Evolutionary conservation across 495 filamentous ascomycete species (phyloP).

Genomic region (Diplogelasinospora grovesii): DNA sequence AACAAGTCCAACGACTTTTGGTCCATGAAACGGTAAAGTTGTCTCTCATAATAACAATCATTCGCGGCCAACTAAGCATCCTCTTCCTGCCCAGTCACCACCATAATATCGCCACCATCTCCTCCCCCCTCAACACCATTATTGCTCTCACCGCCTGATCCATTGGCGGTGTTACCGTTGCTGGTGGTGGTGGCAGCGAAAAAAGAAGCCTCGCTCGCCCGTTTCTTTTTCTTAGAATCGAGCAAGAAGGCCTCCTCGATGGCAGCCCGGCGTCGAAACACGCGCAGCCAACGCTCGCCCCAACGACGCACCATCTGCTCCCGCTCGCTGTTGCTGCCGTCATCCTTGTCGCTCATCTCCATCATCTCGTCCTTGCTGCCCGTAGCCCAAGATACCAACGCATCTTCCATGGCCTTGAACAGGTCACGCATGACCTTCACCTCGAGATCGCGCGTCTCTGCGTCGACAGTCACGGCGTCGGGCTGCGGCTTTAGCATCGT

Average conservation of each 20-base stretch:
- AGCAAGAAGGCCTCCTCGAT: slow-evolving; percentile 68
- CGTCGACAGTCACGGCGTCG: slow-evolving; percentile 27
- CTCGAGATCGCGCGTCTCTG: slow-evolving; percentile 56
- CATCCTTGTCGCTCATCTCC: slow-evolving; percentile 40
- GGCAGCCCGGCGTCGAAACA: slow-evolving; percentile 71
- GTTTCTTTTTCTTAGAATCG: slow-evolving; percentile 31
- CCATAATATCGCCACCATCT: no score
- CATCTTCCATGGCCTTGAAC: slow-evolving; percentile 75
- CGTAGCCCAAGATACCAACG: slow-evolving; percentile 61
- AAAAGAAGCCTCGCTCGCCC: slow-evolving; percentile 10
- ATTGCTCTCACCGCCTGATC: no score
- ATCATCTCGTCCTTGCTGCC: slow-evolving; percentile 67
- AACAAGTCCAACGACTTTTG: no score
- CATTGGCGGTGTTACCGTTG: no score
- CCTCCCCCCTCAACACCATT: no score
- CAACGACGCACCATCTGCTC: slow-evolving; percentile 68
- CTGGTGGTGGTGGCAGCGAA: no score
- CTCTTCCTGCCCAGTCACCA: no score
- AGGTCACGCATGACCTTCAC: slow-evolving; percentile 66
- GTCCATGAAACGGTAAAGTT: no score
- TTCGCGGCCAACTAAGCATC: no score
- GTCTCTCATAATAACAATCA: no score
- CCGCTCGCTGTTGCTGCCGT: slow-evolving; percentile 43
- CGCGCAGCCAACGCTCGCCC: slow-evolving; percentile 79
- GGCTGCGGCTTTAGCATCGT: slow-evolving; percentile 35